phyloP scores from a whole-genome alignment of 495 filamentous ascomycete genomes.

The Neurospora cerealis region DNA sequence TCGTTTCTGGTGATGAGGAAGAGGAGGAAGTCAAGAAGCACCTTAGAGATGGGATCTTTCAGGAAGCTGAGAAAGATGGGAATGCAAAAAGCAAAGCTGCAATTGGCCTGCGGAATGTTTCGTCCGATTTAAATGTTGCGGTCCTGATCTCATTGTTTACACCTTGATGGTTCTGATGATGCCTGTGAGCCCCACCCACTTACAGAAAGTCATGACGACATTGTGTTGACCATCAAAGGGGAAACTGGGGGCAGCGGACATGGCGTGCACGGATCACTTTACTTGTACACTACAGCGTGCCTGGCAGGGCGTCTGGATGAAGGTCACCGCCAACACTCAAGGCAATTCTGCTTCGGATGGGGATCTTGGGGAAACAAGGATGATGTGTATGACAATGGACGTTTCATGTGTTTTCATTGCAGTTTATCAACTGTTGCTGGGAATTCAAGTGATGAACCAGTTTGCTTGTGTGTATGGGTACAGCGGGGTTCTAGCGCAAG shows the following conservation, averaged over 20 bases:
- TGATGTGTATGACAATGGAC: not conserved
- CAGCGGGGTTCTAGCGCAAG: not conserved
- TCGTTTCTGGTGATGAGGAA: not conserved
- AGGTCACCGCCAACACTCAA: not conserved
- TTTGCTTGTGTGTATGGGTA: not conserved
- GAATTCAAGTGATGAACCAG: too few relatives aligned
- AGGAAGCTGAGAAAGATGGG: not conserved
- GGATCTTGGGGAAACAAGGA: not conserved
- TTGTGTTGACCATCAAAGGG: not conserved
- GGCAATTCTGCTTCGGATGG: not conserved
- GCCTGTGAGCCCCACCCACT: not conserved
- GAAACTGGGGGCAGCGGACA: not conserved
- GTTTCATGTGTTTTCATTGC: not conserved
- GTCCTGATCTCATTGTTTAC: not conserved
- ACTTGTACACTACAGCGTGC: not conserved
- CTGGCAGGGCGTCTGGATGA: not conserved
- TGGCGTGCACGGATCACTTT: not conserved
- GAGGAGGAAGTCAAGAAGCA: not conserved
- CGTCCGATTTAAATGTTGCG: not conserved
- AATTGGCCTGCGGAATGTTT: not conserved
- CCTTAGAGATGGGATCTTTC: not conserved
- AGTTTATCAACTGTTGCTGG: not conserved
- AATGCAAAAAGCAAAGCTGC: not conserved
- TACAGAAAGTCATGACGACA: not conserved
- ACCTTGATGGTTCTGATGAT: not conserved